Conservation (phyloP, 306 rosid genomes). For the Gleditsia sinensis region DNA sequence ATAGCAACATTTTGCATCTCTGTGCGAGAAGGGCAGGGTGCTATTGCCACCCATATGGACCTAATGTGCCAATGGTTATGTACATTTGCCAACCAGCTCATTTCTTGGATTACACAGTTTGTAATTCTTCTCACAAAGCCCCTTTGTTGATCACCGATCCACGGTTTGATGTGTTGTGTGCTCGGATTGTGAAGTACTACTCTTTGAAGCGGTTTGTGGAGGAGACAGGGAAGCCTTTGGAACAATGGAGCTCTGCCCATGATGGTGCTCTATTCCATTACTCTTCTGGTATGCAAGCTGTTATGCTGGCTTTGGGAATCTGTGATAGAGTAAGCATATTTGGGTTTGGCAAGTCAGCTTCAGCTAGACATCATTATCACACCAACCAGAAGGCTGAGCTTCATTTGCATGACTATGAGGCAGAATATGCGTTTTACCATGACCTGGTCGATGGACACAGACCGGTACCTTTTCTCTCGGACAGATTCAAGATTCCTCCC, state of each 20-base stretch:
- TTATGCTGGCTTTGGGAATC: constrained; percentile 85
- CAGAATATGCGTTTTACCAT: constrained; percentile 79
- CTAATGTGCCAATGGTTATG: constrained; percentile 71
- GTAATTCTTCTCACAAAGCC: constrained; percentile 74
- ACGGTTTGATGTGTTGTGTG: constrained; percentile 70
- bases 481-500: constrained; percentile 76
- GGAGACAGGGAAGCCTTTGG: constrained; percentile 65
- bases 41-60: constrained; percentile 89
- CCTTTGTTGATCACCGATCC: constrained; percentile 84
- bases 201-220: constrained; percentile 81
- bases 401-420: constrained; percentile 89
- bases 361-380: constrained; percentile 91
- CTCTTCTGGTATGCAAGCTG: constrained; percentile 97
- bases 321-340: constrained; percentile 82
- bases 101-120: constrained; percentile 79
- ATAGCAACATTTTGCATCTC: constrained; percentile 86
- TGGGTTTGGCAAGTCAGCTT: constrained; percentile 85
- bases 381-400: constrained; percentile 92
- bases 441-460: constrained; percentile 63
- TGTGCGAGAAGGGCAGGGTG: constrained; percentile 88
- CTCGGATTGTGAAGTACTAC: constrained; percentile 88
- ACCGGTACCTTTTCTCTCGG: constrained; percentile 72
- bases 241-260: constrained; percentile 71
- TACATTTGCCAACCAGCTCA: constrained; percentile 90
- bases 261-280: constrained; percentile 84